Evolutionary conservation across 1,139 yeast genomes (phyloP), one percentile per base, ranked within the genome.

Genomic region (Suhomyces bolitotheri): DNA sequence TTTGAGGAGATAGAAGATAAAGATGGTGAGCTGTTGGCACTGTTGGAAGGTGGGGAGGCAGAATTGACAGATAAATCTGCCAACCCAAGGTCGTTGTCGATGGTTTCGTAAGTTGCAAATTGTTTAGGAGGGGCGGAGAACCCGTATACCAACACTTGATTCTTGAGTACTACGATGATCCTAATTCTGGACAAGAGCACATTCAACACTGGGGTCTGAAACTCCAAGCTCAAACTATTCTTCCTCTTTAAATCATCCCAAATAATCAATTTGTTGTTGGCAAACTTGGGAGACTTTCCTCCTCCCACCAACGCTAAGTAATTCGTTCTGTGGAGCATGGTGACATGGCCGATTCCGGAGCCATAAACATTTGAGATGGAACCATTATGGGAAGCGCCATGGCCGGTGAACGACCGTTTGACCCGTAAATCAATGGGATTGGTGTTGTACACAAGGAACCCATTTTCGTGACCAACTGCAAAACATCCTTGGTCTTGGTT

Each of bases 401-500:
- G 35, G 17, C 38, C 31, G 29, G 39, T 45, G 50, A 82, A 80
- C 30, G 64, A 76, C 34, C 95, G 70, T 51, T 78, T 73, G 38
- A 89, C 92, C 47, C 94, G 73, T 46, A 81, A 63, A 45, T 86
- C 95, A 62, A 89, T 71, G 5, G 97, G 97, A 54, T 86, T 89
- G 5, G 95, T 76, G 54, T 83, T 85, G 66, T 80, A 90, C n/a
- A 90, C 95, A 36, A 82, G 66, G 56, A 90, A 88, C 17, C 97
- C 97, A 34, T 71, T 62, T 45, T 86, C 90, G 47, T 82, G 84
- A 33, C 94, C 87, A 21, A 87, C 69, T 16, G 96, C 87, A 62
- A 90, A 89, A 56, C 97, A 89, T 30, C 89, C 86, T 51, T 82
- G 87, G 60, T 89, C 96, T 61, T 88, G 96, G 60, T 90, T 90